Evolutionary conservation across 148 eudicot species (phyloP), one percentile per base, ranked within the genome.

Genomic region (Linanthus parryae): DNA sequence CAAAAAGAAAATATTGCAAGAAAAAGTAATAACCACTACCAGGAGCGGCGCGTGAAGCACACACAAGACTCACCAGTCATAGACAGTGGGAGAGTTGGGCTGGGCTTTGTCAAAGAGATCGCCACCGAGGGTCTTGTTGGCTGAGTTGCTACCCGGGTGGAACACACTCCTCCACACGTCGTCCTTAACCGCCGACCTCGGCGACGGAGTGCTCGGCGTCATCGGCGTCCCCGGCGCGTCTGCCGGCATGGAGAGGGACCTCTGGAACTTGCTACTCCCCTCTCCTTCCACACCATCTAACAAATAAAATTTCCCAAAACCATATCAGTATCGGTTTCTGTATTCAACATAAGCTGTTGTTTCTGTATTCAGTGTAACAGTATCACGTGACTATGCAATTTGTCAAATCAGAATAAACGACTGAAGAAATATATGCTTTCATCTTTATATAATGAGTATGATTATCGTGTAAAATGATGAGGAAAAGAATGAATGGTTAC

Each of bases 141-240:
- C 85, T 5, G 68, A 59, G 74, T 91, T 91, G 63, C 95, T 83
- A 25, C 95, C 98, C 0, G 95, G 95, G 52, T 85, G 37, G 64
- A 86, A 91, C 56, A 86, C 95, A 28, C 98, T 83, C 87, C 98
- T 82, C 98, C 98, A 83, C 69, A 81, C 88, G 61, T 83, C 79
- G 4, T 78, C 95, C 45, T 72, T 79, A 10, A 64, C 51, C 8
- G 74, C 71, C 51, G 73, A 42, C 42, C 64, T 54, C 0, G 80
- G 77, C 7, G 71, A 60, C 34, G 74, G 74, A 0, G 82, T 66
- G 8, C 81, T 48, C 28, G 87, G 83, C 14, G 88, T 82, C 51
- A 33, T 56, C 0, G 96, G 96, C 1, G 88, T 66, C 21, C 49
- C 43, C 8, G 95, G 84, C 2, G 81, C 55, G 33, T 12, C 55